A percentile compares a stretch with the other conserved stretches of the same genome.
Conservation (phyloP, 2,329 filamentous ascomycete species). For the Aspergillus sp. region DNA sequence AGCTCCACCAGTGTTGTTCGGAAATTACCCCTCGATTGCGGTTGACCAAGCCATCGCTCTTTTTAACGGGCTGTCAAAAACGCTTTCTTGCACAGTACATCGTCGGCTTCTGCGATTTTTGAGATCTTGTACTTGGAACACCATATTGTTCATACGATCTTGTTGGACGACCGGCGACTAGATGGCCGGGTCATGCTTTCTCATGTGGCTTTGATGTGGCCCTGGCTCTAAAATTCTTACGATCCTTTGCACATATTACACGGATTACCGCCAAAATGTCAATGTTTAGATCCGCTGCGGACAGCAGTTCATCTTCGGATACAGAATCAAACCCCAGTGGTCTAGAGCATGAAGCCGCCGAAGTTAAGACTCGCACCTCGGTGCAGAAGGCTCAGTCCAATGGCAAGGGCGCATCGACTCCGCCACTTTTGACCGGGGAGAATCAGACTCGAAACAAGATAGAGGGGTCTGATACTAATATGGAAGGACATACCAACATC, state of each 20-base stretch:
- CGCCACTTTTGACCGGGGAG: conserved; percentile 4
- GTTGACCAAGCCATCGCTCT: not conserved
- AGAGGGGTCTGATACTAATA: conserved; percentile 30
- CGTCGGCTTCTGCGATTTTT: not conserved
- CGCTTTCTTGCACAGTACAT: conserved; percentile 1
- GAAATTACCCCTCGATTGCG: not conserved
- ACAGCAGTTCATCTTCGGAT: conserved; percentile 38
- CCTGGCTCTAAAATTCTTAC: not conserved
- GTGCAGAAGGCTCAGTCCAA: not conserved
- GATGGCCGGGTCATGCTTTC: not conserved
- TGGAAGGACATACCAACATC: conserved; percentile 39
- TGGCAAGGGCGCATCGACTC: conserved; percentile 5
- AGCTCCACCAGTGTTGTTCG: not conserved
- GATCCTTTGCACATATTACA: not conserved
- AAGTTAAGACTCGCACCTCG: not conserved
- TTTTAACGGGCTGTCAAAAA: not conserved
- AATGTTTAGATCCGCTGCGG: conserved; percentile 41
- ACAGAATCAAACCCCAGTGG: conserved; percentile 31
- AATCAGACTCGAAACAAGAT: conserved; percentile 11
- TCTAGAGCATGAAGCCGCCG: conserved; percentile 16
- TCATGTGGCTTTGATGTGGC: conserved; percentile 1
- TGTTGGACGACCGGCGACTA: not conserved
- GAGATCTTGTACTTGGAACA: not conserved
- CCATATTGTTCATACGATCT: not conserved
- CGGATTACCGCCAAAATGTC: conserved; percentile 30